These are phyloP conservation scores for Botrytis fabae DNA, from an alignment of 2,329 filamentous ascomycete species.

Conservation along the genomic window DNA sequence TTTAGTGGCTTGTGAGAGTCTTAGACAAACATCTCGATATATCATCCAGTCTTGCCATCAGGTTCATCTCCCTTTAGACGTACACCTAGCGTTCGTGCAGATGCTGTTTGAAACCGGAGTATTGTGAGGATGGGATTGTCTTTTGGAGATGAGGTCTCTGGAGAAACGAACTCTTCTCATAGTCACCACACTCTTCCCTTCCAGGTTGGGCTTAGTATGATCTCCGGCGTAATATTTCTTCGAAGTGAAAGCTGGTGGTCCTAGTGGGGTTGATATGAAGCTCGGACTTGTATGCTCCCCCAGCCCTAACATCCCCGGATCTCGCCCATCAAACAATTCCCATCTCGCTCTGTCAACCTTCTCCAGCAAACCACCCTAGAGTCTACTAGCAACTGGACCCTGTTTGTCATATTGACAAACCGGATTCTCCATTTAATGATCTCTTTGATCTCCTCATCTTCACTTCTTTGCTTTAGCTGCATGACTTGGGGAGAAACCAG, in stretches of 20 bases:
- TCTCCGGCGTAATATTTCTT: background rate
- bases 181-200: background rate
- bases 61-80: background rate
- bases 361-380: background rate
- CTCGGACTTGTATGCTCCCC: background rate
- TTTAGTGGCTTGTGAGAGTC: background rate
- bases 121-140: no score
- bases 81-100: background rate
- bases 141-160: background rate
- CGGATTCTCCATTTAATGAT: background rate
- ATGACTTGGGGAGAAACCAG: background rate
- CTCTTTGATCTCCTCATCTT: background rate
- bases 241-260: background rate
- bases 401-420: background rate
- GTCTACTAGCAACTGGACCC: background rate
- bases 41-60: background rate
- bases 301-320: constrained; percentile 3
- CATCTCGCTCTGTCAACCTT: background rate
- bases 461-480: constrained; percentile 2
- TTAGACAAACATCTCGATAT: background rate
- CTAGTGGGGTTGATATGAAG: background rate
- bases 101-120: background rate
- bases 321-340: background rate
- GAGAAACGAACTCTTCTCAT: background rate
- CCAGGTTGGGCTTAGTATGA: background rate